phyloP scores from a whole-genome alignment of 208 protist genomes.

The Wallacemonas collosoma region DNA sequence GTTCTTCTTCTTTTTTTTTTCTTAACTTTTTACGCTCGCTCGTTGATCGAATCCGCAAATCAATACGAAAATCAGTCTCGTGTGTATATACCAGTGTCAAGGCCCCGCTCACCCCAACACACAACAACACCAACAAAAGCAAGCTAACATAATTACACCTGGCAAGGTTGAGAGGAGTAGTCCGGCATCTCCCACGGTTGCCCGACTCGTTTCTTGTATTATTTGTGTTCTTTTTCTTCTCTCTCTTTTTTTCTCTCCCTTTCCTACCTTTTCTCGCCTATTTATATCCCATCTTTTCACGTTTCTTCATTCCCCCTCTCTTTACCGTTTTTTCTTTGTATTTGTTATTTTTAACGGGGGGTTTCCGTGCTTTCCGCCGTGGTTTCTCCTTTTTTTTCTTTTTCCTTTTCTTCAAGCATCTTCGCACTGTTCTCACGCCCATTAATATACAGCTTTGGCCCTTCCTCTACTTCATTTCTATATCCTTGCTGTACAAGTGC shows the following conservation, averaged over 20 bases:
- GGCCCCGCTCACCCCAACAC: too few relatives aligned
- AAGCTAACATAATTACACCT: background rate
- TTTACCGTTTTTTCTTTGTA: too few relatives aligned
- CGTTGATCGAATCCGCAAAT: background rate
- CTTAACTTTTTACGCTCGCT: background rate
- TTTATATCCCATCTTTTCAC: background rate
- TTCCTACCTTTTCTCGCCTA: background rate
- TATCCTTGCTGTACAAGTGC: background rate
- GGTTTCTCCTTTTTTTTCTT: background rate
- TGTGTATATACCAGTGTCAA: conserved; percentile 3
- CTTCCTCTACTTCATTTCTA: background rate
- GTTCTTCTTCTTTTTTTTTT: too few relatives aligned
- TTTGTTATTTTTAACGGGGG: too few relatives aligned
- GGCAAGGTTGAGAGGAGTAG: background rate
- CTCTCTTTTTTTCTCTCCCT: conserved; percentile 14
- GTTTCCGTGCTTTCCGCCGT: background rate
- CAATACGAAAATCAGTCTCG: background rate
- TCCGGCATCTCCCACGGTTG: too few relatives aligned
- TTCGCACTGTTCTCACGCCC: background rate
- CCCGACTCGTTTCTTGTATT: background rate
- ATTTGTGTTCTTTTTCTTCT: background rate
- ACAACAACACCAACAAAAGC: conserved; percentile 17
- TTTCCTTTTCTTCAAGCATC: background rate
- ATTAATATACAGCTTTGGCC: background rate
- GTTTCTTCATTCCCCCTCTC: background rate